A percentile compares a stretch with the other conserved stretches of the same genome.
Evolutionary conservation across 768 basidiomycete species (phyloP).

Genomic region (Galerina sulciceps): DNA sequence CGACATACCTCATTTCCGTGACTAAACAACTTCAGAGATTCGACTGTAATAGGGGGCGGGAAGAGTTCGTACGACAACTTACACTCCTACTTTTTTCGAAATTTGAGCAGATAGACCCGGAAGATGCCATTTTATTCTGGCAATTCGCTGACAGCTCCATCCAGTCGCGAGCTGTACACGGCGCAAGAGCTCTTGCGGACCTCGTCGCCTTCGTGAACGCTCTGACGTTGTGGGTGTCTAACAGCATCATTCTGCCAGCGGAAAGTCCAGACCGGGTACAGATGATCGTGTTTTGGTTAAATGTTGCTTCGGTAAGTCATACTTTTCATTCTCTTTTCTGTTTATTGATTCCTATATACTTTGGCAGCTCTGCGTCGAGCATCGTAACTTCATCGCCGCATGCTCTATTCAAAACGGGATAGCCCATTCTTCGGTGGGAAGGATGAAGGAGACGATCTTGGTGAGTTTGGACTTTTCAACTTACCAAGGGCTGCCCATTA

Average conservation of each 20-base stretch:
- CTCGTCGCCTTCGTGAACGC: constrained; percentile 38
- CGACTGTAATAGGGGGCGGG: constrained; percentile 31
- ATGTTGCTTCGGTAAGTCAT: constrained; percentile 44
- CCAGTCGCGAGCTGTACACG: too few relatives aligned
- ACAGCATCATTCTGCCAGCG: constrained; percentile 29
- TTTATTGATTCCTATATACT: neutral
- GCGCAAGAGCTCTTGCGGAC: neutral
- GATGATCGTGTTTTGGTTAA: constrained; percentile 47
- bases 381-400: constrained; percentile 50
- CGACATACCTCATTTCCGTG: neutral
- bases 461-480: too few relatives aligned
- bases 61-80: constrained; percentile 50
- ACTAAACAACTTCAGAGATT: neutral
- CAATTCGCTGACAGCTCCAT: constrained; percentile 31
- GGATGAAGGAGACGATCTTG: constrained; percentile 36
- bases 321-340: neutral
- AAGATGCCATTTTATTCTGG: constrained; percentile 46
- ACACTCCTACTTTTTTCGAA: constrained; percentile 41
- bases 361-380: constrained; percentile 43
- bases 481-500: too few relatives aligned
- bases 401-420: constrained; percentile 46
- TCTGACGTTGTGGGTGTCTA: constrained; percentile 45
- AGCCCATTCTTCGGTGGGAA: constrained; percentile 39
- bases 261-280: constrained; percentile 24
- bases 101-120: constrained; percentile 44